These are phyloP conservation scores for Hymenoscyphus infarciens DNA, from an alignment of 2,329 filamentous ascomycete genomes.

Conservation along the genomic window DNA sequence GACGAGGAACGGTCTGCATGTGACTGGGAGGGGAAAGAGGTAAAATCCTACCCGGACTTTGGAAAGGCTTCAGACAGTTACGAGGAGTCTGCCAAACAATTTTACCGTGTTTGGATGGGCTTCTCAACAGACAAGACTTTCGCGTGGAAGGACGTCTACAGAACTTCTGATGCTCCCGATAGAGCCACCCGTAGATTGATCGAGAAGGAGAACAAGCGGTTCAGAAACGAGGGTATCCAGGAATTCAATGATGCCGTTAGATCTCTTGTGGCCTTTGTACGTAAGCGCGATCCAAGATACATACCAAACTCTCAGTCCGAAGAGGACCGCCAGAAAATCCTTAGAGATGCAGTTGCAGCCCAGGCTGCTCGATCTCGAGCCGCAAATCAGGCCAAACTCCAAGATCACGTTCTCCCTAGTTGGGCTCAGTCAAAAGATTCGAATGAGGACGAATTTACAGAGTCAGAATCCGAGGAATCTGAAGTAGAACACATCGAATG, in stretches of 20 bases:
- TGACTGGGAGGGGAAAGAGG: constrained; percentile 60
- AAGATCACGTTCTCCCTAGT: constrained; percentile 62
- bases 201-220: constrained; percentile 90
- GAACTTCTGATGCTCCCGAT: constrained; percentile 82
- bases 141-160: constrained; percentile 83
- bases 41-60: constrained; percentile 74
- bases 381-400: constrained; percentile 72
- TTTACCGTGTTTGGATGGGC: constrained; percentile 76
- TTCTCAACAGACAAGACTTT: constrained; percentile 86
- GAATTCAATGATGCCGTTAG: constrained; percentile 93
- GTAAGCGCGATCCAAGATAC: constrained; percentile 87
- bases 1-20: constrained; percentile 75
- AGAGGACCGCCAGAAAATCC: constrained; percentile 71
- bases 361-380: constrained; percentile 82
- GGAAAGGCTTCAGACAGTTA: constrained; percentile 72
- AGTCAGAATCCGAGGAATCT: constrained; percentile 47
- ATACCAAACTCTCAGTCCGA: constrained; percentile 73
- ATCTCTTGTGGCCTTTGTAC: constrained; percentile 80
- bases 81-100: constrained; percentile 71
- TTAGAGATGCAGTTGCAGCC: constrained; percentile 74
- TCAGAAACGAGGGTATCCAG: constrained; percentile 75
- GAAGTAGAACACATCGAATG: constrained; percentile 65
- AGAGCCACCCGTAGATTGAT: constrained; percentile 76
- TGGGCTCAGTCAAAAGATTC: constrained; percentile 65
- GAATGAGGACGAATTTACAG: constrained; percentile 52